These are phyloP conservation scores for Geranium rotundifolium DNA, from an alignment of 345 rosid genomes.

Conservation along the genomic window DNA sequence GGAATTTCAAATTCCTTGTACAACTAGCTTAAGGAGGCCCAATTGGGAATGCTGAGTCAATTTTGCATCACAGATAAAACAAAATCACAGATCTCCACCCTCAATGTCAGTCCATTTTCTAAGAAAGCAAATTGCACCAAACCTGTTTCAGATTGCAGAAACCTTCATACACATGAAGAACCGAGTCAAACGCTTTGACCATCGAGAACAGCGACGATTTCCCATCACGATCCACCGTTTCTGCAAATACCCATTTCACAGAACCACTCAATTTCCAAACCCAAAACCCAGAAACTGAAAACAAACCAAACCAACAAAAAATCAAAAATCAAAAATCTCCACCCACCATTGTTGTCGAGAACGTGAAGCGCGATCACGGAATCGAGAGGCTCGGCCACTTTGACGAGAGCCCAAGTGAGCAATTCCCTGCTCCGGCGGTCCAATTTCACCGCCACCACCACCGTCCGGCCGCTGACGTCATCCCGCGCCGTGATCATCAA, in stretches of 20 bases:
- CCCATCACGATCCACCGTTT: constrained; percentile 47
- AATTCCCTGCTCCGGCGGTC: no score
- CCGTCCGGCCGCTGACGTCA: no score
- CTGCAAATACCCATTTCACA: constrained; percentile 13
- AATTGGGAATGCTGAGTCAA: not conserved
- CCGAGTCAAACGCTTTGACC: constrained; percentile 76
- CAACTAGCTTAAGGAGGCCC: not conserved
- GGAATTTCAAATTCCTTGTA: no score
- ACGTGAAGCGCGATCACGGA: no score
- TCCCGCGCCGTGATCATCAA: no score
- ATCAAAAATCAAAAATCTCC: no score
- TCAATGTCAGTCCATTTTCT: not conserved
- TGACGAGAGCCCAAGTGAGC: no score
- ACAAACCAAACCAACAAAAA: no score
- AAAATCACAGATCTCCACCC: not conserved
- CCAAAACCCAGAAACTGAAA: constrained; percentile 1
- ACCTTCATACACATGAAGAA: constrained; percentile 83
- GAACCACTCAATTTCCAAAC: not conserved
- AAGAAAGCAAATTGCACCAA: not conserved
- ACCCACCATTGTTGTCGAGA: no score
- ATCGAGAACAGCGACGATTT: constrained; percentile 65
- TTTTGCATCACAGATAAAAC: not conserved
- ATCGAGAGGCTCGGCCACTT: no score
- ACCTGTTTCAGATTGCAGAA: constrained; percentile 99
- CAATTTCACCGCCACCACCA: no score